Evolutionary conservation across 306 rosid species (phyloP).

Genomic region (Medicago lupulina): DNA sequence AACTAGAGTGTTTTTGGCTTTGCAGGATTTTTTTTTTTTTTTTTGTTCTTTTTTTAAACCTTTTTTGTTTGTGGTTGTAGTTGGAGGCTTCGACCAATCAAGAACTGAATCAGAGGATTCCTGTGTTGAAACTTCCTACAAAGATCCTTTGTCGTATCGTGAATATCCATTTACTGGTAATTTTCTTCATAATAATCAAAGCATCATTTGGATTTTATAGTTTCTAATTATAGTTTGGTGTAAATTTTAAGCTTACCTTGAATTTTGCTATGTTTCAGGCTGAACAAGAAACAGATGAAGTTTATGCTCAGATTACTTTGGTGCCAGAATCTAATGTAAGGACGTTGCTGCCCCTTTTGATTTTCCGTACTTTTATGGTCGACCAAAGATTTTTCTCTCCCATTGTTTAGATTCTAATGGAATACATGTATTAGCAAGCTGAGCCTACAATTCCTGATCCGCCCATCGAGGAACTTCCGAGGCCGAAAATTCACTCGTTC

Average conservation of each 20-base stretch:
- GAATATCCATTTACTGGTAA: slow-evolving; percentile 73
- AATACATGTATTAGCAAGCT: slow-evolving; percentile 57
- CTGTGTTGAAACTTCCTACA: slow-evolving; percentile 73
- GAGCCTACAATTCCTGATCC: slow-evolving; percentile 69
- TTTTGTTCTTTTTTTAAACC: neutral
- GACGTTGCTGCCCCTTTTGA: slow-evolving; percentile 37
- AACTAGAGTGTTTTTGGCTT: neutral
- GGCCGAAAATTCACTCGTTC: slow-evolving; percentile 66
- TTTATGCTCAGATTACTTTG: slow-evolving; percentile 80
- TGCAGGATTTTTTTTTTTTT: neutral
- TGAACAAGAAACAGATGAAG: slow-evolving; percentile 93
- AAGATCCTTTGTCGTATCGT: slow-evolving; percentile 83
- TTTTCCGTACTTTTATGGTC: slow-evolving; percentile 44
- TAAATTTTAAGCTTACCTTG: slow-evolving; percentile 34
- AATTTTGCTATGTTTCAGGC: slow-evolving; percentile 61
- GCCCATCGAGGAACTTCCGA: slow-evolving; percentile 48
- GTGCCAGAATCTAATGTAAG: slow-evolving; percentile 81
- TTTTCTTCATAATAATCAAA: neutral
- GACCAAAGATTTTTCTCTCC: slow-evolving; percentile 39
- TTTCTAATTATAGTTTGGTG: no score
- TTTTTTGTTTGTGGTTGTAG: slow-evolving; percentile 47
- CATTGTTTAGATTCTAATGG: slow-evolving; percentile 41
- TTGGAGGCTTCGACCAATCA: slow-evolving; percentile 90
- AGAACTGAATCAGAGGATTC: slow-evolving; percentile 79
- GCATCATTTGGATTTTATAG: no score